Evolutionary conservation across 768 basidiomycete genomes (phyloP).

Genomic region (Pholiota microspora): DNA sequence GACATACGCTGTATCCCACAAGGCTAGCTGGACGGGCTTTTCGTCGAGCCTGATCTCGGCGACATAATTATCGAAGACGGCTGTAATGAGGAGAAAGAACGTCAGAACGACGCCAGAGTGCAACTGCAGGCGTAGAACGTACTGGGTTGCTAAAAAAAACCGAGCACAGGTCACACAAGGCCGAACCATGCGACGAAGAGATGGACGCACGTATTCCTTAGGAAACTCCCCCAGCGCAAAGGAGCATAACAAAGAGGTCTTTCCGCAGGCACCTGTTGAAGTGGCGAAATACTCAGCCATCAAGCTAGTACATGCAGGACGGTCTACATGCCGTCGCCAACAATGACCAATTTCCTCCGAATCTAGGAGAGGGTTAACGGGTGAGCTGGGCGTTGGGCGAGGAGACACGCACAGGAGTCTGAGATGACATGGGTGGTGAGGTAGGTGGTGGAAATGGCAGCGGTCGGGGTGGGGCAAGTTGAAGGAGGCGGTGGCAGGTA

Average conservation of each 20-base stretch:
- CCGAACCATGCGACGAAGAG: slow-evolving; percentile 9
- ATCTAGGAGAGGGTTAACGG: slow-evolving; percentile 48
- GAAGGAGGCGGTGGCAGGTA: slow-evolving; percentile 20
- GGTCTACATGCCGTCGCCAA: slow-evolving; percentile 81
- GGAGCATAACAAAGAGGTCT: slow-evolving; percentile 87
- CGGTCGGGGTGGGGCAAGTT: slow-evolving; percentile 13
- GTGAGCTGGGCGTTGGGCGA: slow-evolving; percentile 6
- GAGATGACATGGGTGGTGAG: slow-evolving; percentile 39
- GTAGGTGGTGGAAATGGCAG: slow-evolving; percentile 4
- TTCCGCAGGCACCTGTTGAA: slow-evolving; percentile 85
- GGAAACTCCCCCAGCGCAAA: slow-evolving; percentile 95
- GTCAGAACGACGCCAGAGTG: slow-evolving; percentile 13
- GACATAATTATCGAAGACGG: slow-evolving; percentile 98
- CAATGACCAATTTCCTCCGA: slow-evolving; percentile 92
- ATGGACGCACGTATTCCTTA: slow-evolving; percentile 82
- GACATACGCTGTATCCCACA: slow-evolving; percentile 99
- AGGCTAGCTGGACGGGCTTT: slow-evolving; percentile 93
- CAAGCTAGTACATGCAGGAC: slow-evolving; percentile 11
- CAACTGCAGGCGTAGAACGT: slow-evolving; percentile 17
- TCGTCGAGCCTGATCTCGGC: slow-evolving; percentile 97
- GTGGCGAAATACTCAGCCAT: slow-evolving; percentile 20
- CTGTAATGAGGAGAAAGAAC: slow-evolving; percentile 38
- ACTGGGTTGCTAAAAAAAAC: slow-evolving; percentile 55
- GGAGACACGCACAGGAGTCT: slow-evolving; percentile 53
- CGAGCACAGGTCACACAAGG: slow-evolving; percentile 9